phyloP scores from a whole-genome alignment of 352 stramenopile genomes.

The Phytophthora megakarya region DNA sequence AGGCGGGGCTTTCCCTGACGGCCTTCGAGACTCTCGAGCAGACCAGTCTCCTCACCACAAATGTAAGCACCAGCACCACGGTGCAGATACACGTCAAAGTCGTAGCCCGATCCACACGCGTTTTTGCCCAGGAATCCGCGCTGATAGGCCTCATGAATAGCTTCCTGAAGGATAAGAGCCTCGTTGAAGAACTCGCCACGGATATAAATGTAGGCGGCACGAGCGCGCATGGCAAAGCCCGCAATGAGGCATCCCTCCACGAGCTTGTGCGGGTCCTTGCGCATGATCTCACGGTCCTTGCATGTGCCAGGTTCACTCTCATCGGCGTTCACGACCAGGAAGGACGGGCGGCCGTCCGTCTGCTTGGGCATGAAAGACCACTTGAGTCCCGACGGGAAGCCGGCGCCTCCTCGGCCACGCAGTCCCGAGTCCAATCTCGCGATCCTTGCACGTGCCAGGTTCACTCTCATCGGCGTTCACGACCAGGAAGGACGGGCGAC shows the following conservation, averaged over 20 bases:
- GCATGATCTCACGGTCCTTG: constrained; percentile 99
- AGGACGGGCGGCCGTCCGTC: constrained; percentile 98
- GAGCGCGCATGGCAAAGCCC: constrained; percentile 98
- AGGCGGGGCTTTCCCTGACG: constrained; percentile 97
- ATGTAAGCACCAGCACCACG: constrained; percentile 99
- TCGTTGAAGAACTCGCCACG: constrained; percentile 99
- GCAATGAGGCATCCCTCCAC: constrained; percentile 98
- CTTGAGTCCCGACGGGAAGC: constrained; percentile 99
- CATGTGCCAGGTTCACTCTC: constrained; percentile 99
- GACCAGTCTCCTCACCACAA: constrained; percentile 98
- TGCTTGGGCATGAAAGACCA: constrained; percentile 99
- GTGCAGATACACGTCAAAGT: constrained; percentile 99
- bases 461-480: constrained; percentile 99
- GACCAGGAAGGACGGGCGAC: constrained; percentile 98
- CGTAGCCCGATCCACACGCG: constrained; percentile 97
- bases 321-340: constrained; percentile 99
- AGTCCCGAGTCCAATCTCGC: constrained; percentile 98
- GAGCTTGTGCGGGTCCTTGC: constrained; percentile 99
- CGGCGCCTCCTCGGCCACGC: constrained; percentile 96
- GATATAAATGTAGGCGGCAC: constrained; percentile 99
- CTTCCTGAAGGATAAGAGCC: constrained; percentile 97
- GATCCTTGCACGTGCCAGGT: constrained; percentile 99
- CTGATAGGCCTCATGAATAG: constrained; percentile 99
- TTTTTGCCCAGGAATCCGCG: constrained; percentile 97
- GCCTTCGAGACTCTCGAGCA: constrained; percentile 98